Conservation (phyloP, 2,329 filamentous ascomycete species). For the Ophiostoma sp. region DNA sequence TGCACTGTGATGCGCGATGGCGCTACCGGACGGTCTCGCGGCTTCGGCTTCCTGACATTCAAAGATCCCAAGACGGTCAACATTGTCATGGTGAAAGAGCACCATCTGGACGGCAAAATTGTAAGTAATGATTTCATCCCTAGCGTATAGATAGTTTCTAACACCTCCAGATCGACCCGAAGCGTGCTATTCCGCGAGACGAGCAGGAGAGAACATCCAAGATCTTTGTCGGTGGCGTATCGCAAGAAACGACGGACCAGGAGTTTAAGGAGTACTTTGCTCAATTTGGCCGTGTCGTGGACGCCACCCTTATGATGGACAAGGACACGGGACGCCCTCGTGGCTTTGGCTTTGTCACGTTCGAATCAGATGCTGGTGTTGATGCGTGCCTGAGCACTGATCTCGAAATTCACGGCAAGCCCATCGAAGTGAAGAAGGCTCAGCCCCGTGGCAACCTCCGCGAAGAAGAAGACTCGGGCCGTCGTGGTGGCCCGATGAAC, state of each 20-base stretch:
- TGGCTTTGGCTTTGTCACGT: conserved; percentile 97
- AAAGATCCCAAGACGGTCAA: conserved; percentile 97
- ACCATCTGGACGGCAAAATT: conserved; percentile 96
- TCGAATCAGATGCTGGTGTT: conserved; percentile 91
- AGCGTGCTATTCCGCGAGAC: conserved; percentile 92
- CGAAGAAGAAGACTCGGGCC: conserved; percentile 73
- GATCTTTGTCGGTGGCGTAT: conserved; percentile 97
- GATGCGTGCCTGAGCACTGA: conserved; percentile 81
- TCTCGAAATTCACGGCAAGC: conserved; percentile 89
- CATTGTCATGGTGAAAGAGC: conserved; percentile 99
- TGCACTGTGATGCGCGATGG: conserved; percentile 99
- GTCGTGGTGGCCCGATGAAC: conserved; percentile 43
- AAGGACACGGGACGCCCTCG: conserved; percentile 96
- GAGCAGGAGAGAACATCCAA: conserved; percentile 98
- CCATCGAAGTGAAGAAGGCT: conserved; percentile 96
- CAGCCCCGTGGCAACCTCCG: conserved; percentile 91
- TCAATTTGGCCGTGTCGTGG: conserved; percentile 91
- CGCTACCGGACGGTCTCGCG: conserved; percentile 84
- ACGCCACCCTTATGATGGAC: conserved; percentile 99
- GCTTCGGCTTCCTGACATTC: conserved; percentile 97
- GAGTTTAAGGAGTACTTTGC: conserved; percentile 97
- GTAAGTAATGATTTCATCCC: conserved; percentile 51
- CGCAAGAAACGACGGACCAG: conserved; percentile 91
- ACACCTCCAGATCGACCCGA: conserved; percentile 77
- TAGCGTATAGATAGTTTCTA: neutral